Evolutionary conservation across 768 basidiomycete species (phyloP).

Genomic region (Lentinula boryana): DNA sequence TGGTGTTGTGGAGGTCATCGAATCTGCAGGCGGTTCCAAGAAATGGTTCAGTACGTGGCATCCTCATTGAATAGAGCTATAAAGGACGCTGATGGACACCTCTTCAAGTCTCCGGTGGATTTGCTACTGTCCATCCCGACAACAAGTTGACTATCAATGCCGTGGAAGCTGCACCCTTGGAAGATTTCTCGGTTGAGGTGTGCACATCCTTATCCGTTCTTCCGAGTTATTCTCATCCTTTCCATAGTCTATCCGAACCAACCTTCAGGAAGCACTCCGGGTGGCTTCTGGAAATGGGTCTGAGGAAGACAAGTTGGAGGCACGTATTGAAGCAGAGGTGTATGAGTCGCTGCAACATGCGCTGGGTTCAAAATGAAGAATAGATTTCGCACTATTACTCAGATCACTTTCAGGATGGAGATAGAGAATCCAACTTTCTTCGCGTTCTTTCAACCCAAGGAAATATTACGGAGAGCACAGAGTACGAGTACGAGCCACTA

Average conservation of each 20-base stretch:
- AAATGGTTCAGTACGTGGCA: slow-evolving; percentile 90
- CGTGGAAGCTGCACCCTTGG: slow-evolving; percentile 91
- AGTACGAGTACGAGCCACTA: neutral
- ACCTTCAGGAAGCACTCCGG: slow-evolving; percentile 83
- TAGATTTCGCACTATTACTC: neutral
- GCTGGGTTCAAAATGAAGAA: slow-evolving; percentile 41
- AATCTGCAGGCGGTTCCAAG: slow-evolving; percentile 69
- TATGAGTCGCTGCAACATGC: slow-evolving; percentile 94
- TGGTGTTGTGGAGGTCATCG: slow-evolving; percentile 92
- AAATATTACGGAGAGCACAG: neutral
- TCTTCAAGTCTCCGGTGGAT: slow-evolving; percentile 82
- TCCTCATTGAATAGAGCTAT: neutral
- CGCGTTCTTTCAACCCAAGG: neutral
- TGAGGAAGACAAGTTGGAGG: slow-evolving; percentile 91
- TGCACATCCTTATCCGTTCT: neutral
- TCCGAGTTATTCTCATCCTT: neutral
- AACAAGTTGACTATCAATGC: slow-evolving; percentile 96
- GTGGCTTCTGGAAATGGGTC: slow-evolving; percentile 79
- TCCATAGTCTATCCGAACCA: slow-evolving; percentile 78
- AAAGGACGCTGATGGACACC: neutral
- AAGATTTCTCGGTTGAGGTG: slow-evolving; percentile 88
- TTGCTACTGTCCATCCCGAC: slow-evolving; percentile 96
- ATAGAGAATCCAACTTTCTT: neutral
- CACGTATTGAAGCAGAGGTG: slow-evolving; percentile 90
- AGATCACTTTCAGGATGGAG: neutral